Conservation (phyloP, 2,329 filamentous ascomycete genomes). For the Trichoderma sp. region DNA sequence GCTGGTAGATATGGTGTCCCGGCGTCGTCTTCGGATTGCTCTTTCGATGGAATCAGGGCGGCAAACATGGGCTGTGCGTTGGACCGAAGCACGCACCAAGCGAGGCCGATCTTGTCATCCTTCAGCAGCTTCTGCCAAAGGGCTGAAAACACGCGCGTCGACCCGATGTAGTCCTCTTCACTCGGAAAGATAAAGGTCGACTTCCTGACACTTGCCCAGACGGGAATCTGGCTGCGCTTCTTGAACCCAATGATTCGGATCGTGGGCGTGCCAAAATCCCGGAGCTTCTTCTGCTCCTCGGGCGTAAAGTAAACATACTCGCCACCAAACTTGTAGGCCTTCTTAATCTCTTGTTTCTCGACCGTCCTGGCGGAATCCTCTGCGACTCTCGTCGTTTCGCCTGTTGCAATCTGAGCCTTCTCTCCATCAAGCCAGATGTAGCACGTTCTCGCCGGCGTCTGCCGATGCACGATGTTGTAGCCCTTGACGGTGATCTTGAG, state of each 20-base stretch:
- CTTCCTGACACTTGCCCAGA: slow-evolving; percentile 84
- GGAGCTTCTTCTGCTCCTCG: slow-evolving; percentile 78
- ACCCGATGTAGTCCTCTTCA: slow-evolving; percentile 86
- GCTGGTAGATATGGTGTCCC: slow-evolving; percentile 73
- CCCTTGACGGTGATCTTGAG: slow-evolving; percentile 90
- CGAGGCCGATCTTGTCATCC: slow-evolving; percentile 78
- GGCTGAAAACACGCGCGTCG: slow-evolving; percentile 88
- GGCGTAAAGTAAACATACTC: slow-evolving; percentile 83
- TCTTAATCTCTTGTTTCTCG: slow-evolving; percentile 79
- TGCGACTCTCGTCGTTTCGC: slow-evolving; percentile 73
- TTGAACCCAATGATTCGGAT: slow-evolving; percentile 96
- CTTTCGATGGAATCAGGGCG: slow-evolving; percentile 76
- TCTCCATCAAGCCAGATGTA: slow-evolving; percentile 91
- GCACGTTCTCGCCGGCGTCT: slow-evolving; percentile 77
- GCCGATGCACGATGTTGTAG: slow-evolving; percentile 84
- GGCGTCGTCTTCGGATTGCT: slow-evolving; percentile 64
- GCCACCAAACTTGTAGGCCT: slow-evolving; percentile 94
- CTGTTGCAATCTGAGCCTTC: slow-evolving; percentile 74
- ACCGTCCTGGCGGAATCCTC: slow-evolving; percentile 77
- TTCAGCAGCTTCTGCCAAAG: slow-evolving; percentile 83
- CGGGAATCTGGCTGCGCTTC: slow-evolving; percentile 68
- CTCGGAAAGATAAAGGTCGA: slow-evolving; percentile 93
- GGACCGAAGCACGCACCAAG: slow-evolving; percentile 83
- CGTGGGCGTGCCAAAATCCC: slow-evolving; percentile 77
- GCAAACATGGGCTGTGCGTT: slow-evolving; percentile 80